A percentile compares a stretch with the other conserved stretches of the same genome.
Conservation (phyloP, 2,329 filamentous ascomycete species). For the Microcera coccophila region DNA sequence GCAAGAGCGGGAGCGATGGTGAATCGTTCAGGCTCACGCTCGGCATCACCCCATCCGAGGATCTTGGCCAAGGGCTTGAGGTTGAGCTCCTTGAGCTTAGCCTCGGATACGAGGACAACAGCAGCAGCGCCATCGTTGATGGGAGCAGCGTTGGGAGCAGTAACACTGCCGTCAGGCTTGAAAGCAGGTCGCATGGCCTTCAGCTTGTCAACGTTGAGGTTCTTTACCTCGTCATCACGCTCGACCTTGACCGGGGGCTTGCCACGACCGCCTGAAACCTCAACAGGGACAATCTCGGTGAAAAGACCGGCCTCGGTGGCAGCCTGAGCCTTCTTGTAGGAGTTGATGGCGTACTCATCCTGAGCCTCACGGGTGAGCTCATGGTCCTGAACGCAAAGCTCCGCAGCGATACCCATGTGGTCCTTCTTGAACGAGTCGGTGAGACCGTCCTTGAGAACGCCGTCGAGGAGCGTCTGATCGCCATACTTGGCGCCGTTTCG, state of each 20-base stretch:
- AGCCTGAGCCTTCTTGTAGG: conserved; percentile 88
- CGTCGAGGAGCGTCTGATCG: conserved; percentile 82
- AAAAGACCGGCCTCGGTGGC: conserved; percentile 81
- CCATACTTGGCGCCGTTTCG: conserved; percentile 92
- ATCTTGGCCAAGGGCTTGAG: conserved; percentile 95
- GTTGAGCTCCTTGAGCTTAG: conserved; percentile 85
- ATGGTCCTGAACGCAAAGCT: conserved; percentile 87
- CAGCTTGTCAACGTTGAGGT: conserved; percentile 81
- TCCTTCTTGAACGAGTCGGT: conserved; percentile 94
- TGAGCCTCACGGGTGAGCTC: conserved; percentile 77
- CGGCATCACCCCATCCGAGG: conserved; percentile 93
- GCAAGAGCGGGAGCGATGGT: conserved; percentile 90
- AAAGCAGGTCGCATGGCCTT: conserved; percentile 81
- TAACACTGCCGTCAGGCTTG: conserved; percentile 82
- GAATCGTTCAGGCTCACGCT: conserved; percentile 88
- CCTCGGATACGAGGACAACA: conserved; percentile 88
- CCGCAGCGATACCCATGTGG: conserved; percentile 90
- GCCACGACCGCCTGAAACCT: conserved; percentile 81
- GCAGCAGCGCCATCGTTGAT: conserved; percentile 94
- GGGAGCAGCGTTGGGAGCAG: conserved; percentile 92
- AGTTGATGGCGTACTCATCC: conserved; percentile 92
- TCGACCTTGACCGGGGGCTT: conserved; percentile 80
- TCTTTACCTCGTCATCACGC: conserved; percentile 93
- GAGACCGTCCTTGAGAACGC: conserved; percentile 88
- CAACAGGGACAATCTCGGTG: conserved; percentile 83